Evolutionary conservation across 2,329 filamentous ascomycete species (phyloP).

Genomic region (Colletotrichum phormii): DNA sequence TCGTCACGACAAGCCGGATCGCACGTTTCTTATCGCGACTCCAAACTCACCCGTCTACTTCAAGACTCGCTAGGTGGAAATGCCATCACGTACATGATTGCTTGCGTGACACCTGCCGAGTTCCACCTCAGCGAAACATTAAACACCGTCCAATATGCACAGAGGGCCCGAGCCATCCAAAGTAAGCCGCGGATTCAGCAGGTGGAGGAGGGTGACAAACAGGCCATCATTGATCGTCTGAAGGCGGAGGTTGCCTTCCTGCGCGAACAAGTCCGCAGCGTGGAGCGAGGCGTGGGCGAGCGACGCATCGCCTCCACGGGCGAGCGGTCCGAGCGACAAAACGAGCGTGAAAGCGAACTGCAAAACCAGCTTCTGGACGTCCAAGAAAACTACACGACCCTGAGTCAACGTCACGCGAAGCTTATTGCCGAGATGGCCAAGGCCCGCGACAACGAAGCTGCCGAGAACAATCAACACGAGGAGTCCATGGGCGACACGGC

Average conservation of each 20-base stretch:
- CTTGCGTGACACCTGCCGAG: conserved; percentile 95
- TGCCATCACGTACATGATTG: conserved; percentile 99
- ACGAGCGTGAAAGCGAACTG: conserved; percentile 87
- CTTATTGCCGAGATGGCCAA: conserved; percentile 94
- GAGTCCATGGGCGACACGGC: conserved; percentile 80
- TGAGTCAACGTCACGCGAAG: conserved; percentile 94
- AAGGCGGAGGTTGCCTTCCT: conserved; percentile 95
- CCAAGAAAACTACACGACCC: conserved; percentile 93
- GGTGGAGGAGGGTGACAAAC: conserved; percentile 91
- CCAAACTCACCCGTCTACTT: conserved; percentile 92
- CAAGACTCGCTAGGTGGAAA: conserved; percentile 98
- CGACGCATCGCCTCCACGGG: conserved; percentile 64
- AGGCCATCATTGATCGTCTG: conserved; percentile 90
- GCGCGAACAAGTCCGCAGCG: conserved; percentile 90
- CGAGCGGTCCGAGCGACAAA: conserved; percentile 82
- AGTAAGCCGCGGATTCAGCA: conserved; percentile 98
- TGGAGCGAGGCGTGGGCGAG: conserved; percentile 72
- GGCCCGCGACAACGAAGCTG: conserved; percentile 77
- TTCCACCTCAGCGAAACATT: conserved; percentile 98
- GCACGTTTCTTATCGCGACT: conserved; percentile 97
- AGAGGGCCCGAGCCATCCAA: conserved; percentile 94
- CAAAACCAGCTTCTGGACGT: conserved; percentile 93
- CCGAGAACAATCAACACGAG: conserved; percentile 69
- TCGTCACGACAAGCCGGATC: conserved; percentile 89
- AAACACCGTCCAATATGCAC: conserved; percentile 97